Evolutionary conservation across 371 early-diverging fungal genomes (phyloP).

Genomic region (Mucor irregularis): DNA sequence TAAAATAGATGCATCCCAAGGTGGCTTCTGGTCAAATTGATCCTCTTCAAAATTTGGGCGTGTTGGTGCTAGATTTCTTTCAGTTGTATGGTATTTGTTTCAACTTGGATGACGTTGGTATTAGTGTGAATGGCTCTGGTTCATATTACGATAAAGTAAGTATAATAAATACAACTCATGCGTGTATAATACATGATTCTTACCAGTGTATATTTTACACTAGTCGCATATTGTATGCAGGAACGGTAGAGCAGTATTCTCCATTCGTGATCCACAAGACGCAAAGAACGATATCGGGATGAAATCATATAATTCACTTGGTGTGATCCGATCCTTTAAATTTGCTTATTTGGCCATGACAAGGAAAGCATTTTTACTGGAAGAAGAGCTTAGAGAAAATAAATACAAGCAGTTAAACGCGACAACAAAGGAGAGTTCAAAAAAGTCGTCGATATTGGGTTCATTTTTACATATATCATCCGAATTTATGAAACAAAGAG

Average conservation of each 20-base stretch:
- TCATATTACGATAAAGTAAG: constrained; percentile 61
- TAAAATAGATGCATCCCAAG: constrained; percentile 78
- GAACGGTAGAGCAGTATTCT: constrained; percentile 33
- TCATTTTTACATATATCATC: constrained; percentile 11
- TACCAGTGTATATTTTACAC: not conserved
- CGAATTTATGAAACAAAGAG: constrained; percentile 20
- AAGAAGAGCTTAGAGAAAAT: constrained; percentile 14
- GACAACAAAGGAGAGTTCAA: not conserved
- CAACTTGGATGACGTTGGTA: constrained; percentile 69
- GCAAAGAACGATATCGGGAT: constrained; percentile 57
- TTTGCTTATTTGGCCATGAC: constrained; percentile 28
- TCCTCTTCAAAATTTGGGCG: constrained; percentile 82
- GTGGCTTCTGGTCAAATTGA: constrained; percentile 65
- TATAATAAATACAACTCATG: not conserved
- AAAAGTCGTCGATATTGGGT: constrained; percentile 7
- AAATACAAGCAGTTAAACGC: constrained; percentile 2
- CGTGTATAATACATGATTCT: not conserved
- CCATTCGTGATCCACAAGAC: constrained; percentile 66
- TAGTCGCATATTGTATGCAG: constrained; percentile 11
- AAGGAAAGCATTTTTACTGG: constrained; percentile 14
- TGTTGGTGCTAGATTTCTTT: constrained; percentile 92
- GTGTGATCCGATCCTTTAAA: constrained; percentile 18
- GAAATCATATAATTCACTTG: constrained; percentile 35
- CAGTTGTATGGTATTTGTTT: constrained; percentile 91
- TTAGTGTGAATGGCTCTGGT: constrained; percentile 61